These are phyloP conservation scores for Macrolepiota fuliginosa DNA, from an alignment of 768 basidiomycete genomes.

Conservation along the genomic window DNA sequence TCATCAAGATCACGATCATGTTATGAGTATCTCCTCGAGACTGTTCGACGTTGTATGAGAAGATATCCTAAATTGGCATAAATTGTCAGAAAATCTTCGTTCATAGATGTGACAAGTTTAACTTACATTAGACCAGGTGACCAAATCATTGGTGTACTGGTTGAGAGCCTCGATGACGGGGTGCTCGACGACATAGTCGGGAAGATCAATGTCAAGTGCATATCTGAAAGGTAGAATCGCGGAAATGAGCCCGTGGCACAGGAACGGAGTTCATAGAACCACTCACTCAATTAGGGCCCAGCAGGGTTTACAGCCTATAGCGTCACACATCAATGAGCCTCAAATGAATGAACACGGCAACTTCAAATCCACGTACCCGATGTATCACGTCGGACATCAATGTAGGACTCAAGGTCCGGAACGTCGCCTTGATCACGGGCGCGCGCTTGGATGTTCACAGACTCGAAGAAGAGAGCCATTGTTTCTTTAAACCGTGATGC, in stretches of 20 bases:
- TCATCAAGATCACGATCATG: conserved; percentile 71
- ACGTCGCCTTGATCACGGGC: conserved; percentile 52
- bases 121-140: conserved; percentile 81
- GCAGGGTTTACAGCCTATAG: conserved; percentile 61
- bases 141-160: conserved; percentile 72
- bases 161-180: conserved; percentile 59
- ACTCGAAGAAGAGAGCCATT: conserved; percentile 65
- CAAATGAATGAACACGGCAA: not conserved
- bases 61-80: conserved; percentile 52
- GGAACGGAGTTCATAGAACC: not conserved
- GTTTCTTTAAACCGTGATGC: conserved; percentile 72
- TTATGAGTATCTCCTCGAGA: conserved; percentile 68
- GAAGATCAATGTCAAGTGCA: conserved; percentile 65
- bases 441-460: conserved; percentile 59
- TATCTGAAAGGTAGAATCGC: conserved; percentile 36
- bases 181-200: conserved; percentile 67
- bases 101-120: not conserved
- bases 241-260: conserved; percentile 4
- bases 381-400: conserved; percentile 69
- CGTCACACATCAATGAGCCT: not conserved
- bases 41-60: conserved; percentile 77
- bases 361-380: conserved; percentile 43
- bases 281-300: conserved; percentile 73
- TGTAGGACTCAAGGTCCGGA: conserved; percentile 73
- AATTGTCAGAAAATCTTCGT: not conserved